Conservation (phyloP, 768 basidiomycete genomes). For the Suillus subaureus region DNA sequence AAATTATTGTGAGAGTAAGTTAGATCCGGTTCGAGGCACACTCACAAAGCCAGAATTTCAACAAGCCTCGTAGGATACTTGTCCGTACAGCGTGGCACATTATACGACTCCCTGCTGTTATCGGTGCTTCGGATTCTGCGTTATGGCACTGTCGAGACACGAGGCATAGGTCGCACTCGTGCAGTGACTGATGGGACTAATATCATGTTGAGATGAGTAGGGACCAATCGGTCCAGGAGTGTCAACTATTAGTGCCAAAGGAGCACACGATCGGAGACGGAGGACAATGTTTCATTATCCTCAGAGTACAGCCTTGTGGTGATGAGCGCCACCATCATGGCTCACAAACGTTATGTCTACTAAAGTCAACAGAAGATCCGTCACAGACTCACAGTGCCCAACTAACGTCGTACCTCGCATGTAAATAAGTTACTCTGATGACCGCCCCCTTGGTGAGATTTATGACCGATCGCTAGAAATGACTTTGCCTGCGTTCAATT, state of each 20-base stretch:
- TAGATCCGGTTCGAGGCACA: constrained; percentile 1
- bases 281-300: background rate
- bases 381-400: background rate
- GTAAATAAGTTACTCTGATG: background rate
- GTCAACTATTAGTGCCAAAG: background rate
- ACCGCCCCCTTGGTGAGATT: background rate
- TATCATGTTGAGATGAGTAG: background rate
- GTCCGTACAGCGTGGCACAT: background rate
- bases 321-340: background rate
- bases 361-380: background rate
- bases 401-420: background rate
- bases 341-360: background rate
- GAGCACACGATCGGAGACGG: background rate
- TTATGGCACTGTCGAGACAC: background rate
- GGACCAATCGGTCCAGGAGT: background rate
- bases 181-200: background rate
- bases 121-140: background rate
- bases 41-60: background rate
- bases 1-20: background rate
- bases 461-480: background rate
- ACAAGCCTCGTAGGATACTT: background rate
- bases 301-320: constrained; percentile 1
- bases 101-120: background rate
- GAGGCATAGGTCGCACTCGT: background rate
- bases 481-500: background rate